Percentiles rank a stretch among this genome's conserved stretches.
phyloP scores from a whole-genome alignment of 768 basidiomycete genomes.

The Mycena albidolilacea region DNA sequence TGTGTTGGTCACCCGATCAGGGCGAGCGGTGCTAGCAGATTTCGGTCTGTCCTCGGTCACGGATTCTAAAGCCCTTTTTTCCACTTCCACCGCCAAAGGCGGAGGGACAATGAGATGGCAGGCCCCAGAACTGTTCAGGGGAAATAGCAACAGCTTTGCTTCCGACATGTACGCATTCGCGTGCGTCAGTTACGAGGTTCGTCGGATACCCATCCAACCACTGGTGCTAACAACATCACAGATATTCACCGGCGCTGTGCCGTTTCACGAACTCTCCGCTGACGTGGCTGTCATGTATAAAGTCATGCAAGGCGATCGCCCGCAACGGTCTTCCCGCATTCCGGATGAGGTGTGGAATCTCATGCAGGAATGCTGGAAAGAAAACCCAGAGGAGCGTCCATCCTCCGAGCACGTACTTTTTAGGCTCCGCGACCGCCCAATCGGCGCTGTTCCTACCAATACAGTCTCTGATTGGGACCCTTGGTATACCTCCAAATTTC shows the following conservation, averaged over 20 bases:
- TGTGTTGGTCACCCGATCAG: slow-evolving; percentile 45
- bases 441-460: slow-evolving; percentile 26
- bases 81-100: slow-evolving; percentile 35
- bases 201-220: neutral
- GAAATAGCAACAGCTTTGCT: slow-evolving; percentile 37
- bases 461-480: slow-evolving; percentile 33
- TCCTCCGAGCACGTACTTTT: slow-evolving; percentile 26
- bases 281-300: slow-evolving; percentile 40
- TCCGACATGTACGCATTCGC: slow-evolving; percentile 50
- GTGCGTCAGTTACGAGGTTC: slow-evolving; percentile 49
- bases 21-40: slow-evolving; percentile 45
- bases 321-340: slow-evolving; percentile 12
- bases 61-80: slow-evolving; percentile 39
- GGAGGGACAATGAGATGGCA: slow-evolving; percentile 47
- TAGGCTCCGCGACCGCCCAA: slow-evolving; percentile 27
- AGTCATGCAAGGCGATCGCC: slow-evolving; percentile 36
- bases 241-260: slow-evolving; percentile 45
- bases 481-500: slow-evolving; percentile 36
- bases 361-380: slow-evolving; percentile 34
- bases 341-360: slow-evolving; percentile 29
- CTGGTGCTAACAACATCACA: slow-evolving; percentile 11
- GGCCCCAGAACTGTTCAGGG: slow-evolving; percentile 46
- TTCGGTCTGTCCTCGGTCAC: slow-evolving; percentile 46
- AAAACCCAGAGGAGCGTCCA: slow-evolving; percentile 21
- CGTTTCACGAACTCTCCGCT: slow-evolving; percentile 40